Percentiles rank a stretch among this genome's conserved stretches.
Evolutionary conservation across 257 asterid species (phyloP).

Genomic region (Primulina eburnea): DNA sequence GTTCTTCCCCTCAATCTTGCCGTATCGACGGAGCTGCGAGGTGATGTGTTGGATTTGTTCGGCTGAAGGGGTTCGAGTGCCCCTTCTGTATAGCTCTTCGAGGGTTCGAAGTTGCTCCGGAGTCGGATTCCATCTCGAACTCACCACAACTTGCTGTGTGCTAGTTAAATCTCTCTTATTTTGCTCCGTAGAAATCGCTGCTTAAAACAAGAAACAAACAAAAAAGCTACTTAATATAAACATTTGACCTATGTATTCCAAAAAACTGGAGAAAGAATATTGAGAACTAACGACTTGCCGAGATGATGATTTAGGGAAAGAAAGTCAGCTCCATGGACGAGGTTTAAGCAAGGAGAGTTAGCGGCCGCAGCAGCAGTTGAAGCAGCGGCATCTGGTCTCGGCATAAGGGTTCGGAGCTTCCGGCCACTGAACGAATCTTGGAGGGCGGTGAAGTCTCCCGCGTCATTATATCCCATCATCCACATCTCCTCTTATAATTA

Average conservation of each 20-base stretch:
- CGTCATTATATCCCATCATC: constrained; percentile 92
- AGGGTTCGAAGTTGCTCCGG: constrained; percentile 87
- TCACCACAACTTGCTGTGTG: constrained; percentile 77
- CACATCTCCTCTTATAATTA: constrained; percentile 44
- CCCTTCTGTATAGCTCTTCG: constrained; percentile 75
- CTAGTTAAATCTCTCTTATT: constrained; percentile 48
- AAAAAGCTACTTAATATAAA: not conserved
- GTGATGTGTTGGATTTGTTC: constrained; percentile 94
- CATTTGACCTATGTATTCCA: not conserved
- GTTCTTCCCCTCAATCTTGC: constrained; percentile 93
- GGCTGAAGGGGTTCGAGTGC: constrained; percentile 85
- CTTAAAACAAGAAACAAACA: constrained; percentile 14
- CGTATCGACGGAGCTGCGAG: constrained; percentile 68
- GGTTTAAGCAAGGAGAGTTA: constrained; percentile 19
- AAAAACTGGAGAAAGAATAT: not conserved
- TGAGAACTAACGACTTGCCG: constrained; percentile 30
- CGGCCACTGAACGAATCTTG: constrained; percentile 56
- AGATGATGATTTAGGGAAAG: constrained; percentile 75
- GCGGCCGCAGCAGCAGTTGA: constrained; percentile 23
- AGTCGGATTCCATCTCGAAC: constrained; percentile 96
- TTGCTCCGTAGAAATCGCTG: constrained; percentile 59
- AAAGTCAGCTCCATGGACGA: constrained; percentile 52
- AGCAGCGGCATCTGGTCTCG: constrained; percentile 37
- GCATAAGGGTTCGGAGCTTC: constrained; percentile 63
- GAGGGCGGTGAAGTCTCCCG: constrained; percentile 50